These are phyloP conservation scores for Solanum hybrid DNA, from an alignment of 305 asterid species.

Conservation along the genomic window DNA sequence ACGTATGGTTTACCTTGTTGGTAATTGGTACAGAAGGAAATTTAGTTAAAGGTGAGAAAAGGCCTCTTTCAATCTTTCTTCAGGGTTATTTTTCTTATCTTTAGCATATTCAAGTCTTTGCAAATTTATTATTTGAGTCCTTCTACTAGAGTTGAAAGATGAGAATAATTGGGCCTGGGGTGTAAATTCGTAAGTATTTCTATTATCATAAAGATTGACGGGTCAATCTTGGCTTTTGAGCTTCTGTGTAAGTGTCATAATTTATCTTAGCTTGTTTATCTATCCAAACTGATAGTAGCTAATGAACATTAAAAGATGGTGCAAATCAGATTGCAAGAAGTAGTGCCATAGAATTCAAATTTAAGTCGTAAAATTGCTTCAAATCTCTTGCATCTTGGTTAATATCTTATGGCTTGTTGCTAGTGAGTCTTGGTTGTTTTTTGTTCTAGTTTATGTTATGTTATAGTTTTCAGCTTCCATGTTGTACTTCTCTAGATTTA, in stretches of 20 bases:
- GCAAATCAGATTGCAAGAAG: not conserved
- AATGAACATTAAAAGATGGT: not conserved
- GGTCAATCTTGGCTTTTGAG: not conserved
- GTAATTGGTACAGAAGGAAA: not conserved
- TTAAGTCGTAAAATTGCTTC: not conserved
- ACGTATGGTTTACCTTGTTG: not conserved
- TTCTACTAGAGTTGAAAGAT: not conserved
- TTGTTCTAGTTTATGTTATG: not conserved
- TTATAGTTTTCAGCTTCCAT: not conserved
- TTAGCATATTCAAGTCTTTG: not conserved
- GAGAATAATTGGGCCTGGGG: not conserved
- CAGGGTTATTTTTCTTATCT: not conserved
- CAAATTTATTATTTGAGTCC: not conserved
- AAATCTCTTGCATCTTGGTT: not conserved
- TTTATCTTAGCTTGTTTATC: not conserved
- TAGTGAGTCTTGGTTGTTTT: not conserved
- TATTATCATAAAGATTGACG: not conserved
- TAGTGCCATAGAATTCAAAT: not conserved
- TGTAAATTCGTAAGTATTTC: not conserved
- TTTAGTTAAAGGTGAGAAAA: not conserved
- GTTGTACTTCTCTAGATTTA: not conserved
- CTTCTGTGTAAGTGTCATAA: not conserved
- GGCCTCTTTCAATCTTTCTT: not conserved
- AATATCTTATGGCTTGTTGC: not conserved
- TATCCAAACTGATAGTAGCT: not conserved